Percentiles rank a stretch among this genome's conserved stretches.
phyloP scores from a whole-genome alignment of 2,329 filamentous ascomycete genomes.

The Microsporum ferrugineum region DNA sequence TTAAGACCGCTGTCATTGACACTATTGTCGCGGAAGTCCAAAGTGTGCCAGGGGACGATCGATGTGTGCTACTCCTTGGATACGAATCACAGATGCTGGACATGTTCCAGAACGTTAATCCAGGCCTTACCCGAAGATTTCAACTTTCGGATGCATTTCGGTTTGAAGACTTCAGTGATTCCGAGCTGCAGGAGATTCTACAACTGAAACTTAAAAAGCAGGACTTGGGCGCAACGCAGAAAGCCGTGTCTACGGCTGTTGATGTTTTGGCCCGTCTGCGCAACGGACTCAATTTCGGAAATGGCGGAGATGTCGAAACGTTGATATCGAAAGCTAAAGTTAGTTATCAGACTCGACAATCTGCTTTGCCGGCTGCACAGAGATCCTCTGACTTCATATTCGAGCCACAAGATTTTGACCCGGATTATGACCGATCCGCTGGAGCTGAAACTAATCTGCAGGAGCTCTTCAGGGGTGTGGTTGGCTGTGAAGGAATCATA shows the following conservation, averaged over 20 bases:
- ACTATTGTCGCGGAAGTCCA: conserved; percentile 65
- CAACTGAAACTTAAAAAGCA: conserved; percentile 50
- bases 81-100: conserved; percentile 58
- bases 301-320: conserved; percentile 64
- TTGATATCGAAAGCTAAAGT: conserved; percentile 49
- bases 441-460: conserved; percentile 39
- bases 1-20: conserved; percentile 56
- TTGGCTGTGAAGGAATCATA: conserved; percentile 49
- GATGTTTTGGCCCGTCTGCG: conserved; percentile 51
- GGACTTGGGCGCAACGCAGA: conserved; percentile 42
- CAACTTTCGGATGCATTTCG: conserved; percentile 51
- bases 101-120: conserved; percentile 66
- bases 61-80: conserved; percentile 59
- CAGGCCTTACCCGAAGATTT: conserved; percentile 56
- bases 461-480: conserved; percentile 46
- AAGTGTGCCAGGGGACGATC: conserved; percentile 56
- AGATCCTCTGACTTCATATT: conserved; percentile 23
- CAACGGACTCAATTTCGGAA: conserved; percentile 57
- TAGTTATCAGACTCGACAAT: conserved; percentile 36
- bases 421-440: conserved; percentile 45
- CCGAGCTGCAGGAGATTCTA: conserved; percentile 49
- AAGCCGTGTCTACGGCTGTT: conserved; percentile 44
- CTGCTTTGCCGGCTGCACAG: conserved; percentile 20
- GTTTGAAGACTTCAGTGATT: conserved; percentile 57
- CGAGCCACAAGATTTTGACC: conserved; percentile 46